Evolutionary conservation across 108 stramenopile genomes (phyloP).

Genomic region (Pseudonitzschia delicatissima): DNA sequence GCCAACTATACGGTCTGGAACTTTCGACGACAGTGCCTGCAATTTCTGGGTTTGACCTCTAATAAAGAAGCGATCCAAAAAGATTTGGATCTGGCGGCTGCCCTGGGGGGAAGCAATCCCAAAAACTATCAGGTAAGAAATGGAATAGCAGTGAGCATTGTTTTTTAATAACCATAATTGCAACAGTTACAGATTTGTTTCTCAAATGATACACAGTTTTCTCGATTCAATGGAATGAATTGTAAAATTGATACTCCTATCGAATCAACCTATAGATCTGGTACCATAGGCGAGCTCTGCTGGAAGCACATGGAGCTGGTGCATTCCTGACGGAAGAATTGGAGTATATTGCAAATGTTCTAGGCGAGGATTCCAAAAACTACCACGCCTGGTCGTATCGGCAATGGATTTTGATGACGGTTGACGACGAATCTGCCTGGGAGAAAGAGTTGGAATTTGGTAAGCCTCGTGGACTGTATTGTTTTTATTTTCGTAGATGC

Average conservation of each 20-base stretch:
- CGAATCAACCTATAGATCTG: too few species aligned
- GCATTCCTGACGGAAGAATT: slow-evolving; percentile 70
- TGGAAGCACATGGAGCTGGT: slow-evolving; percentile 50
- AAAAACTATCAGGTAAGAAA: slow-evolving; percentile 99
- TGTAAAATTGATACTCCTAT: too few species aligned
- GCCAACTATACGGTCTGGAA: slow-evolving; percentile 99
- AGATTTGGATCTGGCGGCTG: slow-evolving; percentile 74
- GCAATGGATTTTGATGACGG: slow-evolving; percentile 81
- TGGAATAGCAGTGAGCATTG: too few species aligned
- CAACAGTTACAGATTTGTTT: too few species aligned
- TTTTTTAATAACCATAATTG: too few species aligned
- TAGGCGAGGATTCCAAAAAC: slow-evolving; percentile 92
- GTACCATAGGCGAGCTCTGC: slow-evolving; percentile 92
- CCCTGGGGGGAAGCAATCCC: slow-evolving; percentile 90
- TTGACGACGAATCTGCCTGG: slow-evolving; percentile 51
- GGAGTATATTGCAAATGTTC: slow-evolving; percentile 72
- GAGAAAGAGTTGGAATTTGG: slow-evolving; percentile 76
- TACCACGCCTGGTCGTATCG: slow-evolving; percentile 98
- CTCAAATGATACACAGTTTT: too few species aligned
- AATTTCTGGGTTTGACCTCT: slow-evolving; percentile 3
- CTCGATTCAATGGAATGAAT: too few species aligned
- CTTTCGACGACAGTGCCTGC: slow-evolving; percentile 79
- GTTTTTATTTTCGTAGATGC: not conserved
- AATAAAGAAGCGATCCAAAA: slow-evolving; percentile 23
- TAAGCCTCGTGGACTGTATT: not conserved